phyloP scores from a whole-genome alignment of 2,329 filamentous ascomycete genomes.

The Verticillium dahliae region DNA sequence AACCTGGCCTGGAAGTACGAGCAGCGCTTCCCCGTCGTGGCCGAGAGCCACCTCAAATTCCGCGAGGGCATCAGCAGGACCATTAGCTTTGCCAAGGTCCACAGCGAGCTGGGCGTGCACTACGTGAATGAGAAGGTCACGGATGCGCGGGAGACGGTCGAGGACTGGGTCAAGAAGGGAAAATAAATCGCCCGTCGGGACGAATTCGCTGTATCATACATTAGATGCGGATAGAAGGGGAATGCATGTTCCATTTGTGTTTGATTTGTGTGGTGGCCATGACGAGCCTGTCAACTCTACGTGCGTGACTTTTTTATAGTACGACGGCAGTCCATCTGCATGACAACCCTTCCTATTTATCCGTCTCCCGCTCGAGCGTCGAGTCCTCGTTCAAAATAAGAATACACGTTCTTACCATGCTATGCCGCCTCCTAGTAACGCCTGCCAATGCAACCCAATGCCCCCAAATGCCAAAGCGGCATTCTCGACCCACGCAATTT shows the following conservation, averaged over 20 bases:
- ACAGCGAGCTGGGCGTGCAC: constrained; percentile 61
- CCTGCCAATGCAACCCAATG: constrained; percentile 5
- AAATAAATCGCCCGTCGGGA: constrained; percentile 45
- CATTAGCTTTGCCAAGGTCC: constrained; percentile 66
- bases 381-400: not conserved
- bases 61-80: constrained; percentile 64
- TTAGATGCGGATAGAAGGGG: constrained; percentile 11
- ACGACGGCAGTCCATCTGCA: not conserved
- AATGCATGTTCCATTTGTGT: constrained; percentile 9
- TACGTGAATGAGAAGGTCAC: constrained; percentile 78
- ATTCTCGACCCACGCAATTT: not conserved
- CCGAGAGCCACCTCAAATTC: constrained; percentile 70
- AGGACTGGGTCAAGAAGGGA: constrained; percentile 88
- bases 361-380: not conserved
- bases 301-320: not conserved
- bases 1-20: constrained; percentile 90
- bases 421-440: constrained; percentile 5
- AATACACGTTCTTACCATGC: constrained; percentile 6
- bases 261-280: constrained; percentile 4
- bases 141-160: constrained; percentile 67
- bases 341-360: not conserved
- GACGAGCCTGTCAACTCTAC: not conserved
- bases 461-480: not conserved
- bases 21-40: constrained; percentile 76
- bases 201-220: constrained; percentile 6